Conservation (phyloP, 495 filamentous ascomycete genomes). For the Penicillium dipodomyicola region DNA sequence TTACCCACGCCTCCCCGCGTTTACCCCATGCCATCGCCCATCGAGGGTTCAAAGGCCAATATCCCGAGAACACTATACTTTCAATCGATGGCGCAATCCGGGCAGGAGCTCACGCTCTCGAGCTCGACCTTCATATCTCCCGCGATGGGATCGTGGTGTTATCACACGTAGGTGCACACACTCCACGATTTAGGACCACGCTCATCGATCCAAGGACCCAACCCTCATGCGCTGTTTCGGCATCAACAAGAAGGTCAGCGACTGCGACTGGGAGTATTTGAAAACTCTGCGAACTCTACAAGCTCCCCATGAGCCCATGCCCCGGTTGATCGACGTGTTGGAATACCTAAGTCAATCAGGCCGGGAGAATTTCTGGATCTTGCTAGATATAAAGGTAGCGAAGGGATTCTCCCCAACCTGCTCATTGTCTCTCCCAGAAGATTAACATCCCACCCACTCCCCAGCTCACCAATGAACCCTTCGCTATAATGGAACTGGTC, state of each 20-base stretch:
- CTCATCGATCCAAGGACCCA: constrained; percentile 56
- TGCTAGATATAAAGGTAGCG: constrained; percentile 83
- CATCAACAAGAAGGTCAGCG: constrained; percentile 61
- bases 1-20: not conserved
- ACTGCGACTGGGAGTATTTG: constrained; percentile 74
- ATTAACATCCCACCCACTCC: constrained; percentile 6
- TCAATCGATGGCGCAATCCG: constrained; percentile 72
- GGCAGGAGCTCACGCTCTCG: constrained; percentile 75
- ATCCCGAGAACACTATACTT: constrained; percentile 82
- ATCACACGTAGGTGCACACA: constrained; percentile 61
- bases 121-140: constrained; percentile 83
- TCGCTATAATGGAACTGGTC: constrained; percentile 63
- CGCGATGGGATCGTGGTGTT: constrained; percentile 82
- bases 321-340: constrained; percentile 72
- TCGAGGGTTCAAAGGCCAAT: constrained; percentile 74
- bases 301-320: constrained; percentile 68
- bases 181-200: not conserved
- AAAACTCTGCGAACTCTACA: constrained; percentile 62
- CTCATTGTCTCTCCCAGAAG: not conserved
- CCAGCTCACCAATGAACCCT: constrained; percentile 64
- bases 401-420: not conserved
- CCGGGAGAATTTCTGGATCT: constrained; percentile 66
- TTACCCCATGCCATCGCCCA: constrained; percentile 79
- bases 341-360: constrained; percentile 62
- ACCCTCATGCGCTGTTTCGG: constrained; percentile 79